These are phyloP conservation scores for Saccharomyces hybrid DNA, from an alignment of 1,139 yeast genomes.

Conservation along the genomic window DNA sequence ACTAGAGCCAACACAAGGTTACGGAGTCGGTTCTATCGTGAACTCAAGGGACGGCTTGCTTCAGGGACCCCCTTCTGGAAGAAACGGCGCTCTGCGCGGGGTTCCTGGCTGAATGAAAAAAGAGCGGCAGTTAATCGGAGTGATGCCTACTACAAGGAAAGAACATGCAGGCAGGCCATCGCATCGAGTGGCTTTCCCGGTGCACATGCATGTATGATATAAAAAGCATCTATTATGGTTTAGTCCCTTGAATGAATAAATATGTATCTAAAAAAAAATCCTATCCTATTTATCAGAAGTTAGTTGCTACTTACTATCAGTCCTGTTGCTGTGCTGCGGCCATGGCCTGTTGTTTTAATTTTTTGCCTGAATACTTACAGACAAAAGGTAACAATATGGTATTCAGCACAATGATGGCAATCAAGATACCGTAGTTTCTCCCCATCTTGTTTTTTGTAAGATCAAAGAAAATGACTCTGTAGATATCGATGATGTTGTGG, in stretches of 20 bases:
- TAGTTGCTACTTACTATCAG: neutral
- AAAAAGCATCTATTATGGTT: constrained; percentile 1
- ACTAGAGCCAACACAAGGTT: no score
- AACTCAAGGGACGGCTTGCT: no score
- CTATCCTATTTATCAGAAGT: neutral
- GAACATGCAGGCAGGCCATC: no score
- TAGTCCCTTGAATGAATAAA: constrained; percentile 25
- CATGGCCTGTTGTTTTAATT: constrained; percentile 2
- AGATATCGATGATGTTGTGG: constrained; percentile 47
- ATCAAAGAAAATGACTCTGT: constrained; percentile 48
- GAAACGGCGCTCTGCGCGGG: no score
- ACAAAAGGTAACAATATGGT: constrained; percentile 40
- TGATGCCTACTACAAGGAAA: no score
- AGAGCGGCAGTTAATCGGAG: no score
- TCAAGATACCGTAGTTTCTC: constrained; percentile 46
- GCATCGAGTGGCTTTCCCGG: no score
- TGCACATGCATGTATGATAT: no score
- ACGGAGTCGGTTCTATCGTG: no score
- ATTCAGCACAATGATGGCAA: constrained; percentile 50
- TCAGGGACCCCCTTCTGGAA: no score
- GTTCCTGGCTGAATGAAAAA: no score
- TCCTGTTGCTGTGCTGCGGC: neutral
- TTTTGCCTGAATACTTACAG: constrained; percentile 29
- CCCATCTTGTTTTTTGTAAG: constrained; percentile 53
- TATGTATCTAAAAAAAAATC: constrained; percentile 3